A percentile compares a stretch with the other conserved stretches of the same genome.
Conservation (phyloP, 2,329 filamentous ascomycete species). For the Colletotrichum sp. region DNA sequence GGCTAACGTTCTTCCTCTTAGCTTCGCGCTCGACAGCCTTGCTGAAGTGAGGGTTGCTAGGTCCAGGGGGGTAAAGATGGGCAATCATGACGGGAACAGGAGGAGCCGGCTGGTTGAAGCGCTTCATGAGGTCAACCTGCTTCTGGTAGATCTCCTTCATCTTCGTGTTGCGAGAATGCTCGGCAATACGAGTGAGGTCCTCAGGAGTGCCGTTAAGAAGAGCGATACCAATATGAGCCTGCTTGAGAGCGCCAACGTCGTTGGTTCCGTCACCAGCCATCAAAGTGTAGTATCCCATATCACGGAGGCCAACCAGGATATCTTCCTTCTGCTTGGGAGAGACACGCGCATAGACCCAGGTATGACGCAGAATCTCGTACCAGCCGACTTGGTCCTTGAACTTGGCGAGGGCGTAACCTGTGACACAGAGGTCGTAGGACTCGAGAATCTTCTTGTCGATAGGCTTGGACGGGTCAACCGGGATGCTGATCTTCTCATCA, state of each 20-base stretch:
- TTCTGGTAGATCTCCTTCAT: slow-evolving; percentile 99
- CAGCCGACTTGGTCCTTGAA: slow-evolving; percentile 83
- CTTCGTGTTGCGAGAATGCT: slow-evolving; percentile 92
- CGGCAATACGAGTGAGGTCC: slow-evolving; percentile 88
- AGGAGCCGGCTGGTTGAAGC: slow-evolving; percentile 93
- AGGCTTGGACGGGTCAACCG: slow-evolving; percentile 82
- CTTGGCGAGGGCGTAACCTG: slow-evolving; percentile 89
- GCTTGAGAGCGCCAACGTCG: slow-evolving; percentile 96
- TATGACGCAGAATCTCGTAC: slow-evolving; percentile 79
- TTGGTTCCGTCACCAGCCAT: slow-evolving; percentile 99
- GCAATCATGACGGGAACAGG: slow-evolving; percentile 92
- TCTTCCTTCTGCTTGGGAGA: slow-evolving; percentile 99
- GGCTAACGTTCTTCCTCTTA: slow-evolving; percentile 74
- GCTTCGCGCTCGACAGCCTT: slow-evolving; percentile 91
- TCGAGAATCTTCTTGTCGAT: slow-evolving; percentile 82
- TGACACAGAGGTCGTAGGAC: slow-evolving; percentile 92
- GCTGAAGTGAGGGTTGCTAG: slow-evolving; percentile 89
- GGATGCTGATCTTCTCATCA: slow-evolving; percentile 85
- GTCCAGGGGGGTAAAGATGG: slow-evolving; percentile 91
- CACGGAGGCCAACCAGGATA: slow-evolving; percentile 94
- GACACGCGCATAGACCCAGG: slow-evolving; percentile 98
- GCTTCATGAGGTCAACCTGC: slow-evolving; percentile 87
- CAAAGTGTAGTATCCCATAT: slow-evolving; percentile 95
- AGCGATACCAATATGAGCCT: slow-evolving; percentile 96
- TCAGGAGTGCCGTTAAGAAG: slow-evolving; percentile 93